Conservation (phyloP, 345 rosid genomes). For the Pugionium dolabratum region DNA sequence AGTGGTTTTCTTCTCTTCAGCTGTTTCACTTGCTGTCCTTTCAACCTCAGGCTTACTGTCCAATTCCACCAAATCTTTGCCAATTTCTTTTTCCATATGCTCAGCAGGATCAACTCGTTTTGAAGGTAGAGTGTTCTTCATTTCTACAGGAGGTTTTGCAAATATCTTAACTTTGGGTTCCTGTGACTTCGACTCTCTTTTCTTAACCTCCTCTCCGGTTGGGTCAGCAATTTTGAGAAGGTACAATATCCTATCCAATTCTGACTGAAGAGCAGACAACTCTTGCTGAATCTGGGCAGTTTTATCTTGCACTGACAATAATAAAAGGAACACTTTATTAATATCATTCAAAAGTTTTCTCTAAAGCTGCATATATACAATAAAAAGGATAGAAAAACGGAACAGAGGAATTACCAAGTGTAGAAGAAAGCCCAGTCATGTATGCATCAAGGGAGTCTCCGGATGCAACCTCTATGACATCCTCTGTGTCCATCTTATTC, state of each 20-base stretch:
- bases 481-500: slow-evolving; percentile 57
- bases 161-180: slow-evolving; percentile 43
- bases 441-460: slow-evolving; percentile 90
- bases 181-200: slow-evolving; percentile 53
- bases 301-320: slow-evolving; percentile 65
- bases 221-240: slow-evolving; percentile 94
- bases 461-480: slow-evolving; percentile 51
- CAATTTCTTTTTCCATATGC: slow-evolving; percentile 39
- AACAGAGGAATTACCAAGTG: slow-evolving; percentile 53
- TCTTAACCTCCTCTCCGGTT: slow-evolving; percentile 69
- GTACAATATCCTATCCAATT: slow-evolving; percentile 65
- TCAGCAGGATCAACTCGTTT: slow-evolving; percentile 40
- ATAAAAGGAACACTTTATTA: not conserved
- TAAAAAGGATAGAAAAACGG: not conserved
- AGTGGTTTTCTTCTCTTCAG: slow-evolving; percentile 45
- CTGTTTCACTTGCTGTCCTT: slow-evolving; percentile 39
- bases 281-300: slow-evolving; percentile 64
- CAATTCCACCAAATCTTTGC: slow-evolving; percentile 35
- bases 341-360: not conserved
- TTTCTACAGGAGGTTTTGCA: slow-evolving; percentile 45
- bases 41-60: slow-evolving; percentile 44
- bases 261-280: slow-evolving; percentile 64
- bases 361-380: not conserved
- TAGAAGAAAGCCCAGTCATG: slow-evolving; percentile 89
- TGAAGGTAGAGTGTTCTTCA: slow-evolving; percentile 36